A percentile compares a stretch with the other conserved stretches of the same genome.
phyloP scores from a whole-genome alignment of 192 early-diverging fungal genomes.

The Entomortierella beljakovae region DNA sequence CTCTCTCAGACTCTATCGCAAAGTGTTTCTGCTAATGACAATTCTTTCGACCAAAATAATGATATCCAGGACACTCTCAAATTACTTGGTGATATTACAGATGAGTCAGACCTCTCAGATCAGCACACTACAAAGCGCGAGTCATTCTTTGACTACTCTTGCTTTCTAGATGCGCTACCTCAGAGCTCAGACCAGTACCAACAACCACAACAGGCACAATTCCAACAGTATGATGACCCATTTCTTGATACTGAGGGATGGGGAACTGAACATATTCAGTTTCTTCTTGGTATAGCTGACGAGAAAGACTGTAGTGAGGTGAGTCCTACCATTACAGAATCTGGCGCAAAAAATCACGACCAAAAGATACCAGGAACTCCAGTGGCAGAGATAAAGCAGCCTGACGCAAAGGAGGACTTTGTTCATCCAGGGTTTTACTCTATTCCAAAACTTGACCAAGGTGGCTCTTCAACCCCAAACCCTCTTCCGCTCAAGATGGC shows the following conservation, averaged over 20 bases:
- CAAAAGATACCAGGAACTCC: no score
- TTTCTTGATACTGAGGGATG: background rate
- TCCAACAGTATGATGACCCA: background rate
- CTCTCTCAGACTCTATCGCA: background rate
- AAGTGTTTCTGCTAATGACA: background rate
- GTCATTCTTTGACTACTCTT: background rate
- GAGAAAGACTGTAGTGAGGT: no score
- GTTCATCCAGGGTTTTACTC: constrained; percentile 49
- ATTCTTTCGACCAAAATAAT: background rate
- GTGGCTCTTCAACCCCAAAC: background rate
- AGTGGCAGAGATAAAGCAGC: constrained; percentile 17
- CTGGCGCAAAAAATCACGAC: no score
- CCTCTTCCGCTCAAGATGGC: background rate
- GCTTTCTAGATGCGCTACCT: background rate
- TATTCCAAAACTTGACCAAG: background rate
- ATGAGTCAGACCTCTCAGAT: background rate
- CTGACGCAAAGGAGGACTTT: constrained; percentile 22
- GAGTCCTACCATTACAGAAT: background rate
- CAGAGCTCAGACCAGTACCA: background rate
- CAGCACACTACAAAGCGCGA: no score
- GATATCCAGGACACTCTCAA: background rate
- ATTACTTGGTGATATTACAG: background rate
- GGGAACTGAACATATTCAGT: constrained; percentile 8
- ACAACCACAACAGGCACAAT: background rate
- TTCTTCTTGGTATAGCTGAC: constrained; percentile 16